These are phyloP conservation scores for Chrysoporthe cubensis DNA, from an alignment of 2,329 filamentous ascomycete genomes.

Conservation along the genomic window DNA sequence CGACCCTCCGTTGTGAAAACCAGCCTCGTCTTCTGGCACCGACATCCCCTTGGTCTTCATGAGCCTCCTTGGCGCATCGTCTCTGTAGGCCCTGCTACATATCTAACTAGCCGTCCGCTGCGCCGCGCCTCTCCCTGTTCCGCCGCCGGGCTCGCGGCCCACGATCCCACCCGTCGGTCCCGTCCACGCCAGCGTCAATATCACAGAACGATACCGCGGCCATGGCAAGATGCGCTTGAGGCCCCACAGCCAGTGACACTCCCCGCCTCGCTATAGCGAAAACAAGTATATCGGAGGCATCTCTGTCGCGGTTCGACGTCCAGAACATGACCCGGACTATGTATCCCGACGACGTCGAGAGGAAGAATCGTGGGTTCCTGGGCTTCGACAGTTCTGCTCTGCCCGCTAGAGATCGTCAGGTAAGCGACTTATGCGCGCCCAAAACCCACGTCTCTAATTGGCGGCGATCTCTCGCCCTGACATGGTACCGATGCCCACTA, in stretches of 20 bases:
- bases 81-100: neutral
- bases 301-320: neutral
- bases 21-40: neutral
- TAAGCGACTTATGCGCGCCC: slow-evolving; percentile 34
- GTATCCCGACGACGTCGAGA: slow-evolving; percentile 41
- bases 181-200: neutral
- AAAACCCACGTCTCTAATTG: neutral
- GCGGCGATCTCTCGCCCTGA: neutral
- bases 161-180: neutral
- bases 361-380: slow-evolving; percentile 54
- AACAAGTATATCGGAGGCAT: neutral
- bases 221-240: slow-evolving; percentile 7
- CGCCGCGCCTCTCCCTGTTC: neutral
- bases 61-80: neutral
- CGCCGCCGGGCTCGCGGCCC: neutral
- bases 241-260: slow-evolving; percentile 9
- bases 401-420: slow-evolving; percentile 52
- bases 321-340: slow-evolving; percentile 34
- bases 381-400: slow-evolving; percentile 56
- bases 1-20: neutral
- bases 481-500: slow-evolving; percentile 31
- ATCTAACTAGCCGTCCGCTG: neutral
- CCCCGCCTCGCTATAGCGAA: neutral
- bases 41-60: neutral
- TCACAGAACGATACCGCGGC: too few species aligned